Evolutionary conservation across 163 green algal genomes (phyloP).

Genomic region (Picocystis sp.): DNA sequence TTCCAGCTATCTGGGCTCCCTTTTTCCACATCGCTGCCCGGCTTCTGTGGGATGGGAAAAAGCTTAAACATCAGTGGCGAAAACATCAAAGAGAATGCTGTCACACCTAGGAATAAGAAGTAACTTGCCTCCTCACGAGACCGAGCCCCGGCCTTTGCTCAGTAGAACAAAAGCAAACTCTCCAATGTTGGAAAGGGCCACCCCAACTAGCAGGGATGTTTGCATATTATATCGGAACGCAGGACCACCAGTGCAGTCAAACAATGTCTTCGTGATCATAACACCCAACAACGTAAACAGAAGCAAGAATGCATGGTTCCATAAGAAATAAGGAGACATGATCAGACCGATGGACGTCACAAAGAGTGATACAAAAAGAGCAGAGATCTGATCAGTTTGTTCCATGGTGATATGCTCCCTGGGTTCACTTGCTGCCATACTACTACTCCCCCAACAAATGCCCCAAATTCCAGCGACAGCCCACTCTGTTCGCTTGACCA

Average conservation of each 20-base stretch:
- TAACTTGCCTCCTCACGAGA: slow-evolving; percentile 23
- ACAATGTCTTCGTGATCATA: slow-evolving; percentile 29
- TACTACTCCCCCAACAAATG: slow-evolving; percentile 64
- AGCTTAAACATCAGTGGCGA: slow-evolving; percentile 26
- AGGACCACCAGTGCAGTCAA: slow-evolving; percentile 55
- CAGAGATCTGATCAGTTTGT: slow-evolving; percentile 24
- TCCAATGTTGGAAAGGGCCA: slow-evolving; percentile 71
- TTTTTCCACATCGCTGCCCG: too few relatives aligned
- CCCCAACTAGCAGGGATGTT: slow-evolving; percentile 46
- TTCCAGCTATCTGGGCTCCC: too few relatives aligned
- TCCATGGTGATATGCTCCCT: slow-evolving; percentile 31
- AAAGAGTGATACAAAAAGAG: slow-evolving; percentile 69
- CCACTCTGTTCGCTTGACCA: slow-evolving; percentile 39
- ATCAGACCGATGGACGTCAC: slow-evolving; percentile 67
- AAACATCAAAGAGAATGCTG: slow-evolving; percentile 12
- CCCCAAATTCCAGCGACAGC: slow-evolving; percentile 63
- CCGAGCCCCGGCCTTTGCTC: slow-evolving; percentile 43
- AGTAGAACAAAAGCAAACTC: slow-evolving; percentile 85
- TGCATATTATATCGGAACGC: slow-evolving; percentile 38
- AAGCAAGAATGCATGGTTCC: slow-evolving; percentile 23
- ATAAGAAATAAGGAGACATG: slow-evolving; percentile 57
- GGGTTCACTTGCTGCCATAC: slow-evolving; percentile 28
- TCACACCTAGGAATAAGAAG: slow-evolving; percentile 17
- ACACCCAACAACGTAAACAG: slow-evolving; percentile 13
- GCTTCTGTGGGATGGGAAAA: too few relatives aligned